Evolutionary conservation across 2,329 filamentous ascomycete species (phyloP).

Genomic region (Shiraia bambusicola): DNA sequence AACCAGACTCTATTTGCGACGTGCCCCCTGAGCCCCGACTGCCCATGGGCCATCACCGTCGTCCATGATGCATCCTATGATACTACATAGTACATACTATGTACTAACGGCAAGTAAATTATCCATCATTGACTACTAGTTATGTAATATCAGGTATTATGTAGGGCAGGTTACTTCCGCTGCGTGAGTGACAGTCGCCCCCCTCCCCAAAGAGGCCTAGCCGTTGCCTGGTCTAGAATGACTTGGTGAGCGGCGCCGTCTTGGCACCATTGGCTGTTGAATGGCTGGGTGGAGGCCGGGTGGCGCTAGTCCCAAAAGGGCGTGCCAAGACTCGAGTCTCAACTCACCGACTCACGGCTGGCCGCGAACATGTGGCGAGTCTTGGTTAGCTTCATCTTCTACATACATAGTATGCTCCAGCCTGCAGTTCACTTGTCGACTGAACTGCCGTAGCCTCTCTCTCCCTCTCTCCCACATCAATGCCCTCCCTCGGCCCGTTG

Average conservation of each 20-base stretch:
- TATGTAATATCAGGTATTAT: too few species aligned
- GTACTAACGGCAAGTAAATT: too few species aligned
- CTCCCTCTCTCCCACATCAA: too few species aligned
- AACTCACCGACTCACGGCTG: slow-evolving; percentile 9
- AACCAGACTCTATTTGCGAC: neutral
- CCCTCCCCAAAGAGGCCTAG: slow-evolving; percentile 11
- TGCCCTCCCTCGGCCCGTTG: too few species aligned
- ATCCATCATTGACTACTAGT: too few species aligned
- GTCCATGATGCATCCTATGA: too few species aligned
- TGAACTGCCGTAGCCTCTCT: slow-evolving; percentile 12
- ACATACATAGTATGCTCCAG: slow-evolving; percentile 17
- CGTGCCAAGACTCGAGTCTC: slow-evolving; percentile 12
- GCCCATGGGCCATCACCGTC: too few species aligned
- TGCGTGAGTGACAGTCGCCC: slow-evolving; percentile 5
- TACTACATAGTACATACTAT: too few species aligned
- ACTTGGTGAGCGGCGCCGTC: slow-evolving; percentile 12
- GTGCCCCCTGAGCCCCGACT: too few species aligned
- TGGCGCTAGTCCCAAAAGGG: slow-evolving; percentile 13
- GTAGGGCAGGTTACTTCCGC: too few species aligned
- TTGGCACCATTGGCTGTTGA: slow-evolving; percentile 26
- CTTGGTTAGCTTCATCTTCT: slow-evolving; percentile 10
- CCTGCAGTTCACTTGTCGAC: slow-evolving; percentile 9
- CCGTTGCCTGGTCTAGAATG: slow-evolving; percentile 14
- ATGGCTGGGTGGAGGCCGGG: slow-evolving; percentile 8
- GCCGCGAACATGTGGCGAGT: slow-evolving; percentile 17